Conservation (phyloP, 2,329 filamentous ascomycete species). For the Cercospora sp. region DNA sequence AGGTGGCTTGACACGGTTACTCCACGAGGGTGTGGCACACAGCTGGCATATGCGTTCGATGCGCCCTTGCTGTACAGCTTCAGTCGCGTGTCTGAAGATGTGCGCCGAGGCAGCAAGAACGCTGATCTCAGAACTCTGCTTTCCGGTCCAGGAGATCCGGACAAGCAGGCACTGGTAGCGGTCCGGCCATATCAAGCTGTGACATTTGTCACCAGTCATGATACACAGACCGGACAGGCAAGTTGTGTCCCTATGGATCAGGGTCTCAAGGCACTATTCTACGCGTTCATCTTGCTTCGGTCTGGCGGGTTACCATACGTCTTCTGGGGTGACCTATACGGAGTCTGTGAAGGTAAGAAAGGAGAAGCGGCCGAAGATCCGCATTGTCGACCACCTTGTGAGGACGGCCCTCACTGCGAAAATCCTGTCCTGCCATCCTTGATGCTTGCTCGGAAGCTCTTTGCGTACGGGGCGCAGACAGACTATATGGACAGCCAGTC, state of each 20-base stretch:
- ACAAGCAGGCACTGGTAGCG: constrained; percentile 23
- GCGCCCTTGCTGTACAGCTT: constrained; percentile 69
- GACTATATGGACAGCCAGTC: constrained; percentile 63
- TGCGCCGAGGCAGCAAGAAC: constrained; percentile 42
- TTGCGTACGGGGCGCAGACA: constrained; percentile 64
- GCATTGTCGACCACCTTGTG: constrained; percentile 24
- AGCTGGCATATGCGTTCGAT: constrained; percentile 61
- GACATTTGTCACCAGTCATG: constrained; percentile 72
- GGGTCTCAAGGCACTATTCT: constrained; percentile 71
- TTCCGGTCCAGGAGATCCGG: constrained; percentile 22
- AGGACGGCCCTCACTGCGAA: background rate
- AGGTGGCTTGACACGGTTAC: constrained; percentile 49
- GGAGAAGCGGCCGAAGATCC: constrained; percentile 53
- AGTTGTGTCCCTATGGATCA: constrained; percentile 62
- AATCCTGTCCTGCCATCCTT: constrained; percentile 54
- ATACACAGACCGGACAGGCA: constrained; percentile 65
- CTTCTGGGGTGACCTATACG: constrained; percentile 71
- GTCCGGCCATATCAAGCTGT: constrained; percentile 33
- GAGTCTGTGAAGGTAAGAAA: constrained; percentile 48
- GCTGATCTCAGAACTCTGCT: constrained; percentile 58
- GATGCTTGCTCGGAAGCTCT: constrained; percentile 62
- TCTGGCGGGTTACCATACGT: constrained; percentile 64
- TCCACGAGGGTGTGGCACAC: constrained; percentile 45
- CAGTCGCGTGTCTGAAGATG: constrained; percentile 55
- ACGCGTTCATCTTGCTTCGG: constrained; percentile 69